These are phyloP conservation scores for Helenozyma baotianmanensis DNA, from an alignment of 805 yeast genomes.

Conservation along the genomic window DNA sequence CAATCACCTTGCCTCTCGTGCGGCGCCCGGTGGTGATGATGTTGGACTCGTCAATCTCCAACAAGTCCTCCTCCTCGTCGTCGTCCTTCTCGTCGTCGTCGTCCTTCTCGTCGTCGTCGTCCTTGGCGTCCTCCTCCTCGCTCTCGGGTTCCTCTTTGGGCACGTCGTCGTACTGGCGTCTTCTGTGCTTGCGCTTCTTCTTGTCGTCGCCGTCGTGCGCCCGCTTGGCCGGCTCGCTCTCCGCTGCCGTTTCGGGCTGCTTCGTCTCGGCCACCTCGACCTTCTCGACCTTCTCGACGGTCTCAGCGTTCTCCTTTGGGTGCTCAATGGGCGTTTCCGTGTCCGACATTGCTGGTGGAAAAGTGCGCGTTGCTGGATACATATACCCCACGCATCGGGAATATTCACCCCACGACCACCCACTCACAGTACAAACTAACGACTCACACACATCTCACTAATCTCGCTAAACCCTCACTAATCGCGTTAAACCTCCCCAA, in stretches of 20 bases:
- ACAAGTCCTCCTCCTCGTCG: slow-evolving; percentile 71
- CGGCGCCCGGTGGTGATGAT: slow-evolving; percentile 83
- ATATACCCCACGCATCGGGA: no score
- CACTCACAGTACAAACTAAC: no score
- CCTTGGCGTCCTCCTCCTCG: slow-evolving; percentile 30
- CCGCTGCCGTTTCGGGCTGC: slow-evolving; percentile 6
- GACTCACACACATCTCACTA: no score
- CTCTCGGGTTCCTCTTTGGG: slow-evolving; percentile 48
- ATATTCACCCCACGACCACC: no score
- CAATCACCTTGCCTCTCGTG: slow-evolving; percentile 86
- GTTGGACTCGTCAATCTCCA: slow-evolving; percentile 76
- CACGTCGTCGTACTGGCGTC: slow-evolving; percentile 58
- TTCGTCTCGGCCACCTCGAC: slow-evolving; percentile 1
- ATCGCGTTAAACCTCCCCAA: no score
- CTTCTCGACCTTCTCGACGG: slow-evolving; percentile 3
- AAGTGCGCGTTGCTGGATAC: no score
- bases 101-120: slow-evolving; percentile 42
- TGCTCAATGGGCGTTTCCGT: slow-evolving; percentile 3
- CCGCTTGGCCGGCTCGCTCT: slow-evolving; percentile 15
- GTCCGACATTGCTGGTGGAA: slow-evolving; percentile 1
- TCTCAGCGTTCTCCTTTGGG: slow-evolving; percentile 2
- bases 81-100: slow-evolving; percentile 56
- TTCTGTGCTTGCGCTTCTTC: slow-evolving; percentile 50
- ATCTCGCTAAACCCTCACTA: no score
- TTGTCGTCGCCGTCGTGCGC: slow-evolving; percentile 19